Evolutionary conservation across 179 eudicot genomes (phyloP), one percentile per base, ranked within the genome.

Genomic region (Gypsophila paniculata): DNA sequence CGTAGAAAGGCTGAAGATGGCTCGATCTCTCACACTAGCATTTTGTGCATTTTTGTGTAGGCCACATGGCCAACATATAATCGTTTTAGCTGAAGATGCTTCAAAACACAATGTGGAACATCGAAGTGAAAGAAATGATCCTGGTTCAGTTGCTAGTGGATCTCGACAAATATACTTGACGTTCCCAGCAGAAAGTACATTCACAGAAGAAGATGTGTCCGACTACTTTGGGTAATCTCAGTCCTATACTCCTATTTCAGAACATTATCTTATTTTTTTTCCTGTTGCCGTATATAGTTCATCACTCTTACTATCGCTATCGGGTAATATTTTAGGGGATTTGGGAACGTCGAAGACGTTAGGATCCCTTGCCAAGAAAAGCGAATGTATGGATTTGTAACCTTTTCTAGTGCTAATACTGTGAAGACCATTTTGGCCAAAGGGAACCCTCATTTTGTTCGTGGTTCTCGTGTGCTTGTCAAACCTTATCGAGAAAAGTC

Each of bases 381-480:
- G 71, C 77, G 93, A 68, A 88, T 88, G 93, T 88, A 83, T 75
- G 93, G 93, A 39, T 88, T 88, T 62, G 97, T 95, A 4, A 90
- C 94, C 11, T 95, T 95, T 79, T 67, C 62, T 2, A 81, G 82
- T 79, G 79, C 90, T 9, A 85, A 83, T 63, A 87, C 95, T 5
- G 98, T 87, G 52, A 86, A 79, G 83, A 65, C 70, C 57, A 78
- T 90, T 78, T 73, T 92, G 80, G 74, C 77, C 6, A 86, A 86
- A 79, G 87, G 90, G 53, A 88, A 87, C 70, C 96, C 93, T 0
- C 99, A 95, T 83, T 87, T 72, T 72, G 98, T 95, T 49, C 85
- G 95, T 74, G 96, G 98, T 21, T 85, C 96, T 78, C 95, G 96
- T 69, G 99, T 95, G n/a, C 96, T 90, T 49, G 99, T 92, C 19